Evolutionary conservation across 371 early-diverging fungal genomes (phyloP).

Genomic region (Actinomortierella wolfii): DNA sequence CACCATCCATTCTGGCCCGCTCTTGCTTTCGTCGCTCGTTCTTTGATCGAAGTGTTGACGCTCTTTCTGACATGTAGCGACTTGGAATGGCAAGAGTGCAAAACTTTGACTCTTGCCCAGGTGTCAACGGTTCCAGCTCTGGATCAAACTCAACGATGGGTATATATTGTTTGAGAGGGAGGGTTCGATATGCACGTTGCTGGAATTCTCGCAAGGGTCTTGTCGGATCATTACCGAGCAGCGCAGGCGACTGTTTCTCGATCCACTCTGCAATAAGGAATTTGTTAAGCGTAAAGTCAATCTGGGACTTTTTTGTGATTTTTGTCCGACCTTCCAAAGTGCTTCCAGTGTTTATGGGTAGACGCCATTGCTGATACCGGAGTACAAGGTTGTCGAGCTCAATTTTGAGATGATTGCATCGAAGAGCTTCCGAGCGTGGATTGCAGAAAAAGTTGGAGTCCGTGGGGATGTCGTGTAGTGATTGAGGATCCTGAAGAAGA

Average conservation of each 20-base stretch:
- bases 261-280: constrained; percentile 45
- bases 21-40: not conserved
- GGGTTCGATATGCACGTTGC: constrained; percentile 17
- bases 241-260: constrained; percentile 4
- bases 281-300: constrained; percentile 41
- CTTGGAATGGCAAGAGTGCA: constrained; percentile 17
- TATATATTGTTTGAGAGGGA: constrained; percentile 37
- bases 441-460: constrained; percentile 30
- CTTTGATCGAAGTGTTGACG: constrained; percentile 11
- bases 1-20: no score
- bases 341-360: not conserved
- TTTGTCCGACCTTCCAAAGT: no score
- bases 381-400: constrained; percentile 47
- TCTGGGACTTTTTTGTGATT: constrained; percentile 10
- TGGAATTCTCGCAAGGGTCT: not conserved
- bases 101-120: constrained; percentile 19
- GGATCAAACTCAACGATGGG: constrained; percentile 43
- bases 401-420: constrained; percentile 52
- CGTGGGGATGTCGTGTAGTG: constrained; percentile 28
- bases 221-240: not conserved
- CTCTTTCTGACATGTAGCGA: constrained; percentile 30
- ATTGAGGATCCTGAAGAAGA: constrained; percentile 48
- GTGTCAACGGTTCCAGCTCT: constrained; percentile 18
- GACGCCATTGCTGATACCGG: constrained; percentile 45
- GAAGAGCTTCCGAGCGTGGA: constrained; percentile 25